Evolutionary conservation across 306 rosid species (phyloP), one percentile per base, ranked within the genome.

Genomic region (Acmispon strigosus): DNA sequence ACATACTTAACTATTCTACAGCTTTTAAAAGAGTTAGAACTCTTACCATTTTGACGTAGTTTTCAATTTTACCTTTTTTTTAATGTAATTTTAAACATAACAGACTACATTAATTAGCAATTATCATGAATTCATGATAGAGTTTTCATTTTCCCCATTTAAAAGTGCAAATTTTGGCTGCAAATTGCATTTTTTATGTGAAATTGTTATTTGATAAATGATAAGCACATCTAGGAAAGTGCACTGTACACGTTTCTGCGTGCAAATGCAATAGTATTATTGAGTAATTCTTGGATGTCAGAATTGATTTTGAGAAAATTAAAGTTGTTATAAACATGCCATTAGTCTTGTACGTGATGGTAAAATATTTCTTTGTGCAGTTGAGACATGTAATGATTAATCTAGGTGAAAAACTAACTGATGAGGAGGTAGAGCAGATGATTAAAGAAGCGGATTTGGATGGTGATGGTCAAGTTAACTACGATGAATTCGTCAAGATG

Each of bases 381-480:
- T 20, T 92, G 86, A 90, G 96, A 82, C 96, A 90, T 61, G 98
- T 92, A 27, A 90, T 92, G 98, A 90, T 92, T 45, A 90, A 88
- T 62, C 80, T 90, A 0, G 98, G 98, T 10, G 96, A 92, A 68
- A 92, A 90, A 70, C 49, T 92, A 34, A 90, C 92, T 0, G 96
- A 92, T 45, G 98, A 88, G 15, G 98, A 92, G 62, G 96, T 85
- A 42, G 89, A 92, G 58, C 96, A 90, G 81, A 92, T 90, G 98
- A 92, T 92, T 72, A 83, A 69, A 52, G 98, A 90, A 66, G 98
- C 98, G 3, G 98, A 92, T 77, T 82, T 92, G 80, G 98, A 92
- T 36, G 98, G 96, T 51, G 98, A 92, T 79, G 96, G 98, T 32
- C 96, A 92, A 67, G 96, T 90, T 59, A 87, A 88, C 60, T 92